These are phyloP conservation scores for Xerocomus amazonicus DNA, from an alignment of 1,284 basidiomycete species.

Conservation along the genomic window DNA sequence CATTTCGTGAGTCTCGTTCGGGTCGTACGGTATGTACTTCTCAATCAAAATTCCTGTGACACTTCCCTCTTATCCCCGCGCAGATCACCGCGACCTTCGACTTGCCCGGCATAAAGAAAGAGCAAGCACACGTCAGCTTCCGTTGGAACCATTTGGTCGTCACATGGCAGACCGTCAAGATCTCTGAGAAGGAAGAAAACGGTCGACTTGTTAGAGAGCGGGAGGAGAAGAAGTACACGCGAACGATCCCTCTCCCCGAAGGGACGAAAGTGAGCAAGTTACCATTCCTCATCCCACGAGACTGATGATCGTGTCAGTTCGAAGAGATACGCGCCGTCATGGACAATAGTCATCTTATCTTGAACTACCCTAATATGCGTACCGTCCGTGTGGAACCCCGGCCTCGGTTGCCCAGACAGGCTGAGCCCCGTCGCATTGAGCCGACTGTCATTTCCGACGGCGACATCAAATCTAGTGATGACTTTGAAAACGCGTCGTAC, in stretches of 20 bases:
- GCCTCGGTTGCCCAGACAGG: conserved; percentile 17
- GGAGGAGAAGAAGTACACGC: conserved; percentile 49
- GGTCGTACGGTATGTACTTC: conserved; percentile 49
- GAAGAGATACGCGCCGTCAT: conserved; percentile 63
- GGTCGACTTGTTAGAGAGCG: conserved; percentile 58
- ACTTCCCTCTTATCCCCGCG: conserved; percentile 26
- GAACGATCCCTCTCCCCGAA: conserved; percentile 47
- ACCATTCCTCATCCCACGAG: neutral
- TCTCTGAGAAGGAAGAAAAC: conserved; percentile 57
- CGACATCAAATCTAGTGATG: conserved; percentile 29
- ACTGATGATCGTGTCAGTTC: conserved; percentile 43
- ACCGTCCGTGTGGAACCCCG: conserved; percentile 47
- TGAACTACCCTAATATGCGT: conserved; percentile 66
- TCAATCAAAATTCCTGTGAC: conserved; percentile 7
- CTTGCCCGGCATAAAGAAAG: conserved; percentile 60
- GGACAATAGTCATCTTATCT: conserved; percentile 52
- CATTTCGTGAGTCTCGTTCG: conserved; percentile 63
- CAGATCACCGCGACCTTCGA: conserved; percentile 52
- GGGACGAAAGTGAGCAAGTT: conserved; percentile 40
- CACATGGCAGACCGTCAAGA: conserved; percentile 59
- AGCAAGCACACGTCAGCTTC: conserved; percentile 70
- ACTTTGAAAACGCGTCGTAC: conserved; percentile 27
- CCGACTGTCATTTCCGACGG: conserved; percentile 33
- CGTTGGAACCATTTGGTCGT: conserved; percentile 59
- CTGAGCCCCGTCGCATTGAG: conserved; percentile 31